Percentiles rank a stretch among this genome's conserved stretches.
phyloP scores from a whole-genome alignment of 805 yeast genomes.

The Citeromyces nyonsensis region DNA sequence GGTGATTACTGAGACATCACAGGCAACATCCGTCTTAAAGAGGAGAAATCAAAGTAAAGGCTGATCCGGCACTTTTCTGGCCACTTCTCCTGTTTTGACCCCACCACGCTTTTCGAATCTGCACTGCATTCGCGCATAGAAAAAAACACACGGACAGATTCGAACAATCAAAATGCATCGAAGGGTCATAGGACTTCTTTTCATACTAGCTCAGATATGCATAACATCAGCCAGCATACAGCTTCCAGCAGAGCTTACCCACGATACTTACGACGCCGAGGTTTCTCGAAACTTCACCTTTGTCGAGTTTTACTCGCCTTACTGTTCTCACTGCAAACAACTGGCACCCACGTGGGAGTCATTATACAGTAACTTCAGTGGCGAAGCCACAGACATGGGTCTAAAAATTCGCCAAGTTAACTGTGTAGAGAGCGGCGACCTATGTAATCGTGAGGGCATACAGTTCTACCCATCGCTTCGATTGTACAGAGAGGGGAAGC shows the following conservation, averaged over 20 bases:
- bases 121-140: too few species aligned
- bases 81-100: too few species aligned
- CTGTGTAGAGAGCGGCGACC: conserved; percentile 76
- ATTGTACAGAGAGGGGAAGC: conserved; percentile 45
- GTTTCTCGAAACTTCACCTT: conserved; percentile 46
- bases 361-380: conserved; percentile 36
- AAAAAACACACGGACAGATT: too few species aligned
- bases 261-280: conserved; percentile 30
- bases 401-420: conserved; percentile 63
- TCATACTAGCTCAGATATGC: too few species aligned
- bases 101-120: too few species aligned
- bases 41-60: too few species aligned
- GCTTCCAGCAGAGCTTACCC: conserved; percentile 36
- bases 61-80: too few species aligned
- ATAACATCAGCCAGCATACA: not conserved
- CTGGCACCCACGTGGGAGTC: conserved; percentile 77
- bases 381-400: conserved; percentile 26
- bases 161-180: too few species aligned
- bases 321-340: conserved; percentile 67
- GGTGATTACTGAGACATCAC: too few species aligned
- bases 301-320: conserved; percentile 84
- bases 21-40: too few species aligned
- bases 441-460: conserved; percentile 58
- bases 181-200: too few species aligned
- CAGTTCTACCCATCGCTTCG: conserved; percentile 55